phyloP scores from a whole-genome alignment of 2,329 filamentous ascomycete genomes.

The Aspergillus sp. region DNA sequence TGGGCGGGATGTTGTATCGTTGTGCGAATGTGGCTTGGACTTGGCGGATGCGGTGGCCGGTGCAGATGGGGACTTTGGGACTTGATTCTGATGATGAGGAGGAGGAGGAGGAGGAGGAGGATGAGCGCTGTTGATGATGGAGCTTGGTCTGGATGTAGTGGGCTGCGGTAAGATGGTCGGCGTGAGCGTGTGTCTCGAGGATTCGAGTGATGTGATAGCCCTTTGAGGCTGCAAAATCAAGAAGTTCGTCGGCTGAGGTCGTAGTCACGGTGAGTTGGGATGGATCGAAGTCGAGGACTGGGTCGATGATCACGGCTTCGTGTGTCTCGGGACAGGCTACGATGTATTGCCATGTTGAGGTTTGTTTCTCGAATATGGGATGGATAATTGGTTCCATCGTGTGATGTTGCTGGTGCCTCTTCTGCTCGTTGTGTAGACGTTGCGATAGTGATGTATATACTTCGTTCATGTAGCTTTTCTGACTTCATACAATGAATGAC shows the following conservation, averaged over 20 bases:
- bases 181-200: conserved; percentile 60
- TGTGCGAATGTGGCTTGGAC: conserved; percentile 55
- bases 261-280: conserved; percentile 51
- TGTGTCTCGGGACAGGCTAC: conserved; percentile 56
- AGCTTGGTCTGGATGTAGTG: conserved; percentile 24
- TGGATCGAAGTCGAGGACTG: conserved; percentile 61
- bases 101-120: too few species aligned
- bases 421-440: too few species aligned
- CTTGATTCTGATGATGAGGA: too few species aligned
- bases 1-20: conserved; percentile 49
- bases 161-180: conserved; percentile 60
- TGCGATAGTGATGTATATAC: too few species aligned
- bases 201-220: conserved; percentile 55
- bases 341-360: conserved; percentile 50
- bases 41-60: conserved; percentile 55
- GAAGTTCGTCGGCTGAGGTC: conserved; percentile 53
- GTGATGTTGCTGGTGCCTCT: too few species aligned
- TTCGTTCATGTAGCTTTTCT: too few species aligned
- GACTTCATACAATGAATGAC: too few species aligned
- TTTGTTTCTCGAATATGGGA: conserved; percentile 6
- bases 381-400: conserved; percentile 1
- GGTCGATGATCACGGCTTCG: conserved; percentile 60
- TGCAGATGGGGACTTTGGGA: conserved; percentile 50
- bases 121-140: background rate
- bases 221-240: conserved; percentile 47